Base-by-base conservation (phyloP, 1,139 yeast species). In the Yamadazyma triangularis region DNA sequence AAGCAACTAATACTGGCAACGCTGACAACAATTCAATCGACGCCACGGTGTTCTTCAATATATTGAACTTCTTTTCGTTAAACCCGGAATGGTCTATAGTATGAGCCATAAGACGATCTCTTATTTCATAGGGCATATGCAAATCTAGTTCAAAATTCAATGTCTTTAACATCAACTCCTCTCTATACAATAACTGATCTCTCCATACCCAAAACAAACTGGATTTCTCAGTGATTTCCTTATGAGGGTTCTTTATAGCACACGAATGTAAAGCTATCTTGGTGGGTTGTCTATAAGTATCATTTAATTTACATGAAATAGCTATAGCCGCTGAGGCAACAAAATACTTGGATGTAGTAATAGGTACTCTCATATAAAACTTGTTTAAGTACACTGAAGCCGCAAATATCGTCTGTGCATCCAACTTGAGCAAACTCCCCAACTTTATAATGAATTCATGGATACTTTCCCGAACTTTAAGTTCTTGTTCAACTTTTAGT, bases 261-360 rank as follows among this genome's bases (percentile, higher is more conserved):
- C 71, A 61, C 1, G 64, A 68, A 4, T 53, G 45, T 39, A 66
- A 44, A 4, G 73, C 73, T 5, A 68, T 62, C 38, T 60, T 64
- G 36, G 65, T 73, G 2, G 72, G 72, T 15, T 57, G 64, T 24
- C 73, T 40, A 39, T 65, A 67, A 11, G 59, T 64, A 33, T 68
- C 74, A 39, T 67, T 53, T 23, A 68, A 50, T 45, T 68, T 68
- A 40, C 70, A 59, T 12, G 70, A 56, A 13, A 68, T 64, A 26
- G 70, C 60, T 12, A 67, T 39, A 2, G 73, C 73, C 4, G 72
- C 73, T 40, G 64, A 56, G 2, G 71, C 73, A 21, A 67, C 71
- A 39, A 51, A 68, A 48, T 68, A 67, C 38, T 67, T 67, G 29
- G 73, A 67, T 8, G 64, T 54, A 13, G 72, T 60, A 29, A 68